phyloP scores from a whole-genome alignment of 116 monocot species.

The Iris pallida region DNA sequence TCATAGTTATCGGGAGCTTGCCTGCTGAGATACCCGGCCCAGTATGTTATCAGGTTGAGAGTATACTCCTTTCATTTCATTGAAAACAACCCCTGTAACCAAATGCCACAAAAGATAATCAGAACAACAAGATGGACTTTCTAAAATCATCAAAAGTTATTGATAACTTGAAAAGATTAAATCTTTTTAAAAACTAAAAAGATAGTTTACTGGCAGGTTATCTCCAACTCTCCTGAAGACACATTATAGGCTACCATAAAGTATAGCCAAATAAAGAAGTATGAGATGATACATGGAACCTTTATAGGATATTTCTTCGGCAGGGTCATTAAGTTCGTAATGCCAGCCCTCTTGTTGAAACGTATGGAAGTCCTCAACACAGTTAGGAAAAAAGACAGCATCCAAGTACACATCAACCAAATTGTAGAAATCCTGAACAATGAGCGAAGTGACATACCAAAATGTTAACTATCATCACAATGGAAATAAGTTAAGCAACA shows the following conservation, averaged over 20 bases:
- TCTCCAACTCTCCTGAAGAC: too few species aligned
- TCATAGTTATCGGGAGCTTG: constrained; percentile 16
- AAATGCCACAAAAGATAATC: not conserved
- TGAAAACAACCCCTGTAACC: constrained; percentile 92
- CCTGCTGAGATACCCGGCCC: constrained; percentile 74
- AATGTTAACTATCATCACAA: not conserved
- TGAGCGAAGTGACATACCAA: not conserved
- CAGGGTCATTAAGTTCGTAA: constrained; percentile 87
- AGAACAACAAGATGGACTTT: not conserved
- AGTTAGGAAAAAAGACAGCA: constrained; percentile 96
- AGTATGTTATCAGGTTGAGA: constrained; percentile 97
- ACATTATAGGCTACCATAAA: not conserved
- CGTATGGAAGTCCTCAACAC: constrained; percentile 83
- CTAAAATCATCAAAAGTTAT: not conserved
- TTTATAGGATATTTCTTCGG: constrained; percentile 90
- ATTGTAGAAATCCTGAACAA: constrained; percentile 94
- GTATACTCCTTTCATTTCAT: constrained; percentile 99
- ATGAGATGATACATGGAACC: constrained; percentile 29
- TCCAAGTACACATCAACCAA: constrained; percentile 97
- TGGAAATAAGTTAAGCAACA: not conserved
- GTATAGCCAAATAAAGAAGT: not conserved
- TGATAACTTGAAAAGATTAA: too few species aligned
- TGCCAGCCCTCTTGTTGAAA: constrained; percentile 99
- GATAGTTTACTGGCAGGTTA: too few species aligned
- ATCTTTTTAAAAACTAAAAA: too few species aligned